Base-by-base conservation (phyloP, 2,329 filamentous ascomycete species). In the Aspergillus novofumigatus region DNA sequence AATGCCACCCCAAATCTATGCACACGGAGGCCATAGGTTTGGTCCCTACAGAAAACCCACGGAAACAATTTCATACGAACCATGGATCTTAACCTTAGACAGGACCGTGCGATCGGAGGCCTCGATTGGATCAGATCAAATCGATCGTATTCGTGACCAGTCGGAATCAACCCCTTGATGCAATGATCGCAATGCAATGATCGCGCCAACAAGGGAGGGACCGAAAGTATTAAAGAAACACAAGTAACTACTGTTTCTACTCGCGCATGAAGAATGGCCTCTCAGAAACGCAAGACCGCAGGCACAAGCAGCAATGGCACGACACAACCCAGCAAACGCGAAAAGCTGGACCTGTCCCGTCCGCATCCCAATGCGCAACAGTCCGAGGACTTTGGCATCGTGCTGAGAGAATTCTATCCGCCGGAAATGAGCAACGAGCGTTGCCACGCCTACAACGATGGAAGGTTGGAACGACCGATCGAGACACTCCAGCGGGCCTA, bases 341-440 rank as follows among this genome's bases (percentile, higher is more conserved):
- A 52, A 3, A 60, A 56, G 11, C 41, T 53, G 0, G 62, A 66
- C 44, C 29, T 68, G 20, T 55, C 53, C 1, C 55, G 60, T n/a
- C 68, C 67, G 0, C 72, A 73, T 54, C 70, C 65, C 3, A 69
- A 71, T 51, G 69, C 76, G 1, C 66, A 76, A 58, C 72, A 77
- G 58, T 67, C 74, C 6, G 77, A 79, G 55, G 71, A 78, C 20
- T 76, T 87, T 62, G 86, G 86, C 20, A 85, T 90, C 51, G 84
- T 90, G 0, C 77, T 88, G 38, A 85, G 87, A 44, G 82, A 89
- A 50, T 96, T 87, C 75, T 97, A 96, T 65, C 91, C 91, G 0
- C 83, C 84, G 1, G 91, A 96, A 70, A 95, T 97, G 87, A 89
- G 82, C 75, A 94, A 91, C 66, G 84, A 83, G 51, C 86, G 92